Evolutionary conservation across 495 filamentous ascomycete species (phyloP).

Genomic region (Zalerion maritima): DNA sequence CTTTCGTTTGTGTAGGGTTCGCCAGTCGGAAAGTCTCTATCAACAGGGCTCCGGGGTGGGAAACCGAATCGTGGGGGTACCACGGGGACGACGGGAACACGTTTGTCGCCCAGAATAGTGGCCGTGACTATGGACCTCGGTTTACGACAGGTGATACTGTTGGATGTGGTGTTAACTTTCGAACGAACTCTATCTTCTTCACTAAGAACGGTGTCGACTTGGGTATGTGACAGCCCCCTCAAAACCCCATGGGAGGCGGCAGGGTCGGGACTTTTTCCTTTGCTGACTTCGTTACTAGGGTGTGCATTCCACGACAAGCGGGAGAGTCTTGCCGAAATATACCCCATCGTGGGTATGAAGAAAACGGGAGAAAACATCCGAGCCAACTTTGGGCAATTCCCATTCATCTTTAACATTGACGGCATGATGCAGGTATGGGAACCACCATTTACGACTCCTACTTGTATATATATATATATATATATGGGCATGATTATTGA

Average conservation of each 20-base stretch:
- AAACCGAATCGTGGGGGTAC: conserved; percentile 91
- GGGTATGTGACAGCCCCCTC: conserved; percentile 33
- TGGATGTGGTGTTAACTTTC: conserved; percentile 89
- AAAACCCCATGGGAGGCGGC: background rate
- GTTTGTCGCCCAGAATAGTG: conserved; percentile 59
- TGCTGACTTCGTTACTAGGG: conserved; percentile 29
- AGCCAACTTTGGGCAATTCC: conserved; percentile 82
- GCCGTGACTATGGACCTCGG: conserved; percentile 60
- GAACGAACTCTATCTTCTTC: conserved; percentile 76
- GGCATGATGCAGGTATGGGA: conserved; percentile 58
- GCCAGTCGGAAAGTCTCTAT: conserved; percentile 58
- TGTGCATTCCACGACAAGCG: conserved; percentile 65
- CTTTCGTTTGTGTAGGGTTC: conserved; percentile 83
- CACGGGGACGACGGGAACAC: conserved; percentile 91
- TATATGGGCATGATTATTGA: too few relatives aligned
- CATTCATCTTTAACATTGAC: conserved; percentile 91
- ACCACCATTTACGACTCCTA: background rate
- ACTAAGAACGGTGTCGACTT: conserved; percentile 80
- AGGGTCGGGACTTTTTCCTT: conserved; percentile 1
- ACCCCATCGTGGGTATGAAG: conserved; percentile 90
- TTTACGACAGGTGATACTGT: conserved; percentile 65
- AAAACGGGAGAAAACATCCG: conserved; percentile 67
- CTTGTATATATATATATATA: too few relatives aligned
- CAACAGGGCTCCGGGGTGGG: conserved; percentile 84
- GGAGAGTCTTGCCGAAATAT: conserved; percentile 42